Base-by-base conservation (phyloP, 2,329 filamentous ascomycete species). In the Fusarium falciforme region DNA sequence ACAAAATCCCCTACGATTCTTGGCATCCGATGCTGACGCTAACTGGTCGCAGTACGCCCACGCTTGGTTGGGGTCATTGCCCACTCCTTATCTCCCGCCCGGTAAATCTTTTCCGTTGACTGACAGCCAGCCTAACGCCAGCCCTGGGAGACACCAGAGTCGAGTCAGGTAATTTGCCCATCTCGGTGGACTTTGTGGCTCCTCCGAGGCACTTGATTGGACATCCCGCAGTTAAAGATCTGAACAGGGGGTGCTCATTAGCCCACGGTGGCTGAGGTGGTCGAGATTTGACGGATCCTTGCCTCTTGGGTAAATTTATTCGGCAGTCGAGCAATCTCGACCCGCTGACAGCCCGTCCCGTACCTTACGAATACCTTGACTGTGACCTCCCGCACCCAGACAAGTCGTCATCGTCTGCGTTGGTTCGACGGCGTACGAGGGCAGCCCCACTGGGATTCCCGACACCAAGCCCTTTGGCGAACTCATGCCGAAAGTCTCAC, bases 21-120 rank as follows among this genome's bases (percentile, higher is more conserved):
- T 74, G 71, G 71, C 68, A 38, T n/a, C 47, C 16, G 54, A 58
- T 36, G 61, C 71, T 72, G 63, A 33, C 64, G 44, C 61, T 74
- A 47, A 52, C 61, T 64, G 68, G 67, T 42, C 52, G 58, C 25
- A 12, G 27, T 20, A 38, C 47, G 36, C 35, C 47, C 44, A 55
- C 52, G 25, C 61, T 35, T n/a, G 54, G 38, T 25, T 44, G 40
- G 52, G 38, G 49, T 57, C 31, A 33, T 47, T 47, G 52, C 12
- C 36, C 62, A 64, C 61, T 25, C 27, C 38, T 64, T 61, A 69
- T 62, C 66, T 64, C 55, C 36, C 25, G n/a, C 22, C 44, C 72
- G 72, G 72, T 59, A 60, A 75, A 73, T 40, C 40, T 73, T 70
- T 74, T 67, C 72, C 72, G 66, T 25, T 38, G 31, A 38, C 20